Base-by-base conservation (phyloP, 78 protist species). In the Dictyostelium intermedium region DNA sequence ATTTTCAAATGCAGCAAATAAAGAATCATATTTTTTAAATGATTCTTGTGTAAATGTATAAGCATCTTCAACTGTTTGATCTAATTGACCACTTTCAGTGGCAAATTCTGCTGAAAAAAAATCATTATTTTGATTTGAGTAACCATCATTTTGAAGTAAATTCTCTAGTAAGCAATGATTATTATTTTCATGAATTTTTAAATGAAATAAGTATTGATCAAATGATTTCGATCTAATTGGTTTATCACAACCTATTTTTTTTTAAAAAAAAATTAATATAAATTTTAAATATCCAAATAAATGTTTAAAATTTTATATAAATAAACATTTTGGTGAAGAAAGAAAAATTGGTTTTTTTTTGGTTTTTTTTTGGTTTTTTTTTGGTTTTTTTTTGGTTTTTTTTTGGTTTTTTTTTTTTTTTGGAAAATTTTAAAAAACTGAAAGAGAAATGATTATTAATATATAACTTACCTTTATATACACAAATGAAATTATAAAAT, bases 401-500 rank as follows among this genome's bases (percentile, higher is more conserved):
- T 23, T 77, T 10, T 53, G 2, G 8, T 53, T 16, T 53, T 53
- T 10, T 10, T 53, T 53, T 53, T 53, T 53, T 53, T 27, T 7
- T 0, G 47, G 1, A 10, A 10, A 41, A 41, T 1, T 41, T 1
- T 10, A 7, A 0, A 41, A 47, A 47, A 47, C 4, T 39, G 43
- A 47, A 47, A 47, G 1, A 47, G 16, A 11, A 16, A 11, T 0
- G 14, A 50, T 1, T 50, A 50, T 16, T 16, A 45, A 13, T 23
- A 43, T 25, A 23, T 8, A 18, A 82, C 35, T 32, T 87, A 87
- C 92, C 93, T 80, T 69, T 74, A 69, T 80, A 89, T 78, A 79
- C 82, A 80, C 93, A 89, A 13, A 89, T 89, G 73, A 89, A 89
- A 89, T 89, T 78, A 80, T 14, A 69, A 47, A 47, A 80, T 66